phyloP scores from a whole-genome alignment of 176 grass and related monocot genomes.

The Paspalum notatum region DNA sequence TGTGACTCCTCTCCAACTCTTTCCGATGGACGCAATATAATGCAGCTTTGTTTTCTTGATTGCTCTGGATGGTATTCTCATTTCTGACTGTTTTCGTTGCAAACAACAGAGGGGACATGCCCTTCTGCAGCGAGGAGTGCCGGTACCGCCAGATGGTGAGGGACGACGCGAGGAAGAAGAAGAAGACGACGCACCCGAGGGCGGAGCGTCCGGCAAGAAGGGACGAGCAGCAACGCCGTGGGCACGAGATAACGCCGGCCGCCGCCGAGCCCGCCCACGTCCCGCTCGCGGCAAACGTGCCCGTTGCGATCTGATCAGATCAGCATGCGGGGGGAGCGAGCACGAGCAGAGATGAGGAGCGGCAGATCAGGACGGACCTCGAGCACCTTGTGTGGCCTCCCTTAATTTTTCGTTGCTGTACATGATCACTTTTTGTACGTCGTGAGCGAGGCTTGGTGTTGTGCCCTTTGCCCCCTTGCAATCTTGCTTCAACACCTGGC shows the following conservation, averaged over 20 bases:
- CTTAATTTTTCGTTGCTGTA: not conserved
- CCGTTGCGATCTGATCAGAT: slow-evolving; percentile 32
- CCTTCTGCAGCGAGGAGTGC: slow-evolving; percentile 73
- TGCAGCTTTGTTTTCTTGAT: not conserved
- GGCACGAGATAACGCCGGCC: not conserved
- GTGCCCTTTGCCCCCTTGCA: not conserved
- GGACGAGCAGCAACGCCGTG: slow-evolving; percentile 12
- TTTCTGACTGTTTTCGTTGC: not conserved
- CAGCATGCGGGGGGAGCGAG: too few relatives aligned
- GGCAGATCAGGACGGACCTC: not conserved
- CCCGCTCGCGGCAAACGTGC: slow-evolving; percentile 30
- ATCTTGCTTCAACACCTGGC: not conserved
- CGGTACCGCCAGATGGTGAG: slow-evolving; percentile 43
- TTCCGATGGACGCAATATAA: not conserved
- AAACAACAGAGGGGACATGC: slow-evolving; percentile 58
- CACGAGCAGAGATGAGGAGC: slow-evolving; percentile 22
- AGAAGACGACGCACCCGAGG: not conserved
- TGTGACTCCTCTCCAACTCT: not conserved
- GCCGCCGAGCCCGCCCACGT: slow-evolving; percentile 7
- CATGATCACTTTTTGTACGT: not conserved
- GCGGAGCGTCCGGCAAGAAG: slow-evolving; percentile 9
- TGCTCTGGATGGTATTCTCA: not conserved
- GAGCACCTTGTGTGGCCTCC: not conserved
- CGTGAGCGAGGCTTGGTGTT: not conserved
- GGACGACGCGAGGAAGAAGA: slow-evolving; percentile 12